These are phyloP conservation scores for Eutrema salsugineum DNA, from an alignment of 441 rosid species.

Conservation along the genomic window DNA sequence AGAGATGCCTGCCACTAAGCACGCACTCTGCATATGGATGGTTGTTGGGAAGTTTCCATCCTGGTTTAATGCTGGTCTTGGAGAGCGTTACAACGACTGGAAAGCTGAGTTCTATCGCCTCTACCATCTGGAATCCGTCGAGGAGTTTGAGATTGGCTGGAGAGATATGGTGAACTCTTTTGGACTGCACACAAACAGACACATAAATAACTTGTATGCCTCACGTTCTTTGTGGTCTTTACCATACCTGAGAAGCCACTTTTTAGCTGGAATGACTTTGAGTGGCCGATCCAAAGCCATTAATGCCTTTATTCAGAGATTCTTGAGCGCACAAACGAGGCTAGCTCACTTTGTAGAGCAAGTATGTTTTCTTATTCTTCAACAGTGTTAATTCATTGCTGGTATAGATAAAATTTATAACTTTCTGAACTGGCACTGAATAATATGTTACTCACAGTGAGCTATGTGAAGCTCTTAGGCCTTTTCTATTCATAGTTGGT, in stretches of 20 bases:
- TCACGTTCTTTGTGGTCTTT: conserved; percentile 80
- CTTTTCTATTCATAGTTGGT: not conserved
- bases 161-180: conserved; percentile 83
- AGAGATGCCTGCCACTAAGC: conserved; percentile 85
- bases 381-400: not conserved
- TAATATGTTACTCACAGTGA: not conserved
- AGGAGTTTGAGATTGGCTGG: conserved; percentile 93
- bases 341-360: conserved; percentile 93
- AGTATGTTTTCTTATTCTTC: conserved; percentile 42
- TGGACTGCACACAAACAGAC: conserved; percentile 87
- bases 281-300: conserved; percentile 78
- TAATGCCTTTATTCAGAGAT: conserved; percentile 91
- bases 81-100: conserved; percentile 94
- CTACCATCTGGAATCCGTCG: conserved; percentile 76
- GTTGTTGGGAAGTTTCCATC: conserved; percentile 93
- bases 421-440: conserved; percentile 1
- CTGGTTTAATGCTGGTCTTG: conserved; percentile 91
- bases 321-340: conserved; percentile 85
- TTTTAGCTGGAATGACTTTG: conserved; percentile 84
- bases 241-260: conserved; percentile 85
- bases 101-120: conserved; percentile 86
- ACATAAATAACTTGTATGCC: conserved; percentile 62
- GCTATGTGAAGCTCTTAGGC: not conserved
- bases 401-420: not conserved
- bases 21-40: conserved; percentile 98